Conservation (phyloP, 2,329 filamentous ascomycete genomes). For the Fusarium vanettenii region DNA sequence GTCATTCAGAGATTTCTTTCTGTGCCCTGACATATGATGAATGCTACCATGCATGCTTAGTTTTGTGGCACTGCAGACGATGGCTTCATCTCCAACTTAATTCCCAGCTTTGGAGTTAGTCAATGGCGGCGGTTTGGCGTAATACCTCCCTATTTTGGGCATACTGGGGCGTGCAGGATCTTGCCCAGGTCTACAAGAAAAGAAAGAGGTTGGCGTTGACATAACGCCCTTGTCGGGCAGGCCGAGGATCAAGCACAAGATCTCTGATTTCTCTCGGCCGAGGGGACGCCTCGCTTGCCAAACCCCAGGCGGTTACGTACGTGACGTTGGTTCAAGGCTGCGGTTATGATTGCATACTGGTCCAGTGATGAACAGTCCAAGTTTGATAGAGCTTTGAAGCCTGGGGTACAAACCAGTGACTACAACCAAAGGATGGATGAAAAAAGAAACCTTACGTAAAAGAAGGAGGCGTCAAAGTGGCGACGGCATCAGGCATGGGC, state of each 20-base stretch:
- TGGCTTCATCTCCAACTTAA: not conserved
- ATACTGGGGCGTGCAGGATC: not conserved
- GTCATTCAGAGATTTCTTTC: not conserved
- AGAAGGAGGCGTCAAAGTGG: not conserved
- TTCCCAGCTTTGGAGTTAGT: not conserved
- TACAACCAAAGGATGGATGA: not conserved
- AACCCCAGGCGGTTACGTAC: slow-evolving; percentile 17
- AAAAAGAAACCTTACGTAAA: not conserved
- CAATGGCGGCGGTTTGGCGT: not conserved
- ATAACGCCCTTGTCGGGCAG: not conserved
- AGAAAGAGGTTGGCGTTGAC: slow-evolving; percentile 5
- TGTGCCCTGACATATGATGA: not conserved
- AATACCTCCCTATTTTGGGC: not conserved
- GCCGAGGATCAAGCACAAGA: slow-evolving; percentile 2
- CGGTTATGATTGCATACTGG: not conserved
- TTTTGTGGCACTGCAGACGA: not conserved
- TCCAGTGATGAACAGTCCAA: not conserved
- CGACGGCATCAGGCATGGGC: not conserved
- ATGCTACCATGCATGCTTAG: not conserved
- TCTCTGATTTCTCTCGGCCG: slow-evolving; percentile 11
- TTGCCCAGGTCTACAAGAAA: not conserved
- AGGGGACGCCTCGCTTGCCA: slow-evolving; percentile 3
- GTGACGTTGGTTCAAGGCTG: slow-evolving; percentile 2
- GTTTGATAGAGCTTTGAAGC: not conserved
- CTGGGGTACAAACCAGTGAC: not conserved